Conservation (phyloP, 768 basidiomycete species). For the Trametes elegans region DNA sequence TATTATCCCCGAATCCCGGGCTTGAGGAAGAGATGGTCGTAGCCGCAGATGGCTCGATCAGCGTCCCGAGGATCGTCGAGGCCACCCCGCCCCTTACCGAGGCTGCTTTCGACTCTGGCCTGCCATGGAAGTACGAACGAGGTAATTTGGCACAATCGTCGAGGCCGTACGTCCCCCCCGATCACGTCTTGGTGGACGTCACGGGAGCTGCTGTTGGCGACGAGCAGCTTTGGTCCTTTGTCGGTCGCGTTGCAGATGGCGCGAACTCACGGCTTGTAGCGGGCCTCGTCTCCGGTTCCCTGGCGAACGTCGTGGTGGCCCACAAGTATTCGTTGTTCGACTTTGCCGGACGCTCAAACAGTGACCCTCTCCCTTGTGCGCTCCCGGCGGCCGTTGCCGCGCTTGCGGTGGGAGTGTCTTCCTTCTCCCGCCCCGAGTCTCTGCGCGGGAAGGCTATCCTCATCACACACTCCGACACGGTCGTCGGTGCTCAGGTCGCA, state of each 20-base stretch:
- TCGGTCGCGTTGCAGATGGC: not conserved
- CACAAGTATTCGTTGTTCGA: not conserved
- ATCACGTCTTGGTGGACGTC: not conserved
- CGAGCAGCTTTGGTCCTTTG: not conserved
- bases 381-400: not conserved
- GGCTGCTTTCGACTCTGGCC: not conserved
- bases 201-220: not conserved
- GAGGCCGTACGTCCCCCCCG: not conserved
- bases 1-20: not conserved
- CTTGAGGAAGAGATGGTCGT: not conserved
- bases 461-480: conserved; percentile 1
- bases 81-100: not conserved
- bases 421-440: not conserved
- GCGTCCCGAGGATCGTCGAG: not conserved
- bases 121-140: not conserved
- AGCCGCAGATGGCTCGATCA: not conserved
- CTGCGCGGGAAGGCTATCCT: not conserved
- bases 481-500: not conserved
- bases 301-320: conserved; percentile 1
- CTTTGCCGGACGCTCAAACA: not conserved
- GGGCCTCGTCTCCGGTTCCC: not conserved
- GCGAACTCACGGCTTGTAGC: not conserved
- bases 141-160: not conserved
- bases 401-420: not conserved
- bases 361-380: not conserved